phyloP scores from a whole-genome alignment of 2,329 filamentous ascomycete genomes.

The Neurospora sp. region DNA sequence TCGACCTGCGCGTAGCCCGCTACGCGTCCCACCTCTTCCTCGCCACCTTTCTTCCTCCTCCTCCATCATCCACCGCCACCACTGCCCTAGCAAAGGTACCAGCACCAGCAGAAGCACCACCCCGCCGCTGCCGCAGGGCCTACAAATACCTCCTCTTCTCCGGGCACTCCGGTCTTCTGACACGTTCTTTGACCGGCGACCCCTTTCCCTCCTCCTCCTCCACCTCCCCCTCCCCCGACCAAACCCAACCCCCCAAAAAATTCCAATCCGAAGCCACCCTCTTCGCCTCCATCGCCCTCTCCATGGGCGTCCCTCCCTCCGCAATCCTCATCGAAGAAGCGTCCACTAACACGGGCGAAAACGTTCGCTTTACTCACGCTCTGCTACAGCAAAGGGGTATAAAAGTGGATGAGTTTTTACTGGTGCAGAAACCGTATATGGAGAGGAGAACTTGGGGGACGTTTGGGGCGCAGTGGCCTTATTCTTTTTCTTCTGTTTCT shows the following conservation, averaged over 20 bases:
- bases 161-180: slow-evolving; percentile 32
- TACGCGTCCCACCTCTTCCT: slow-evolving; percentile 33
- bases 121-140: slow-evolving; percentile 8
- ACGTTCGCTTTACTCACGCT: slow-evolving; percentile 33
- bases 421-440: slow-evolving; percentile 42
- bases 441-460: slow-evolving; percentile 36
- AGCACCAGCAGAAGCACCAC: background rate
- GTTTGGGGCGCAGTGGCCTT: slow-evolving; percentile 36
- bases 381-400: slow-evolving; percentile 23
- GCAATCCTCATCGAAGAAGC: slow-evolving; percentile 29
- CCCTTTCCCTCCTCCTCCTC: background rate
- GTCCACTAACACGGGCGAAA: slow-evolving; percentile 38
- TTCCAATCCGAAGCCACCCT: slow-evolving; percentile 28
- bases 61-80: background rate
- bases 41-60: slow-evolving; percentile 21
- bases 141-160: slow-evolving; percentile 30
- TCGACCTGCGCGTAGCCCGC: slow-evolving; percentile 34
- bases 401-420: slow-evolving; percentile 22
- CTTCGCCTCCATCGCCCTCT: slow-evolving; percentile 31
- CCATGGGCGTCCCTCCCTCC: slow-evolving; percentile 29
- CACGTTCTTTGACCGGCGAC: slow-evolving; percentile 26
- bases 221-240: background rate
- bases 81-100: background rate
- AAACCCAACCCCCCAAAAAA: too few relatives aligned
- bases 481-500: background rate